Percentiles rank a stretch among this genome's conserved stretches.
These are phyloP conservation scores for Dactylella cylindrospora DNA, from an alignment of 2,329 filamentous ascomycete species.

Conservation along the genomic window DNA sequence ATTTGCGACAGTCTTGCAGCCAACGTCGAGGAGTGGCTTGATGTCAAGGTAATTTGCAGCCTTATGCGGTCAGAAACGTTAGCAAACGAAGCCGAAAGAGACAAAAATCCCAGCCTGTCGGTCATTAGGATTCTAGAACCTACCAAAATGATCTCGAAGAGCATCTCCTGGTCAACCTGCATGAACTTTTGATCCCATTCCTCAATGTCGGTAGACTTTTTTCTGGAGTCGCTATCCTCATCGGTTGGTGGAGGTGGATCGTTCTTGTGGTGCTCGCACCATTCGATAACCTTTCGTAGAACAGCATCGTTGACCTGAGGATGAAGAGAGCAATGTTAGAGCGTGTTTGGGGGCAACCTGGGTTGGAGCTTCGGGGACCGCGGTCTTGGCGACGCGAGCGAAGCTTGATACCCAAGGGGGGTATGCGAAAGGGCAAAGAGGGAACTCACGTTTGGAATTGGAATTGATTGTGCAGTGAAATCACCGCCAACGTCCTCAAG, in stretches of 20 bases:
- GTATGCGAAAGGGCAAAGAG: constrained; percentile 4
- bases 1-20: constrained; percentile 99
- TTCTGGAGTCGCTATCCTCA: constrained; percentile 88
- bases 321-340: constrained; percentile 31
- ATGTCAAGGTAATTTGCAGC: constrained; percentile 99
- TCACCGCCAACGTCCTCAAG: constrained; percentile 81
- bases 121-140: constrained; percentile 50
- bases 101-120: background rate
- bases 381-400: too few species aligned
- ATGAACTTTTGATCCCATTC: constrained; percentile 99
- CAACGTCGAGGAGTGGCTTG: constrained; percentile 94
- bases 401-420: constrained; percentile 1
- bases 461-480: constrained; percentile 67
- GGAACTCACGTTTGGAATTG: constrained; percentile 73
- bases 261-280: constrained; percentile 92
- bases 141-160: constrained; percentile 98
- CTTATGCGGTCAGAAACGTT: constrained; percentile 55
- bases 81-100: constrained; percentile 9
- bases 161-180: constrained; percentile 99
- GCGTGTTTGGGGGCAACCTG: background rate
- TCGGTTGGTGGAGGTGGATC: constrained; percentile 81
- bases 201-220: constrained; percentile 98
- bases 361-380: background rate
- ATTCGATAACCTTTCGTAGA: constrained; percentile 93
- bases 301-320: constrained; percentile 83